Conservation (phyloP, 2,329 filamentous ascomycete genomes). For the Chrysoporthe cubensis region DNA sequence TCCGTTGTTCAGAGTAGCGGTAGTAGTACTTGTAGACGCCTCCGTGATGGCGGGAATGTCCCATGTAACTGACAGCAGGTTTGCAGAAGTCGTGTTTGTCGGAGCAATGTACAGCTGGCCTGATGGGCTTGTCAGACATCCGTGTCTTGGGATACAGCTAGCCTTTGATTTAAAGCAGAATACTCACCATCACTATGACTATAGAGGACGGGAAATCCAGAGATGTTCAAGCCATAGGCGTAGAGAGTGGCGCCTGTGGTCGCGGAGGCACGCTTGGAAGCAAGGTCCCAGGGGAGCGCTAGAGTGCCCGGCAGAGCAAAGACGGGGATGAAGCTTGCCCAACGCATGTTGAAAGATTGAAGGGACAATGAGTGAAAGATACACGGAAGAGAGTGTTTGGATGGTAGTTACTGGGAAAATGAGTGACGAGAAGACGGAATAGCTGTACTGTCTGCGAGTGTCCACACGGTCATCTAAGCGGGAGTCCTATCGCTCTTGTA, state of each 20-base stretch:
- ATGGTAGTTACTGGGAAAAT: conserved; percentile 1
- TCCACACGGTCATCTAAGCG: not conserved
- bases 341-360: conserved; percentile 12
- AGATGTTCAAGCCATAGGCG: conserved; percentile 22
- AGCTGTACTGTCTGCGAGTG: not conserved
- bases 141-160: not conserved
- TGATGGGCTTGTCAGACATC: not conserved
- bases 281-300: conserved; percentile 10
- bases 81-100: not conserved
- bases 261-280: conserved; percentile 21
- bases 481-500: not conserved
- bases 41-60: conserved; percentile 9
- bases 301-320: conserved; percentile 13
- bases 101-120: conserved; percentile 14
- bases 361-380: not conserved
- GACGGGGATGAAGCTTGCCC: conserved; percentile 10
- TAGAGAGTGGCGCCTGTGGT: conserved; percentile 25
- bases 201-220: conserved; percentile 16
- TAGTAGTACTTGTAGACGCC: not conserved
- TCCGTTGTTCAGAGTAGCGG: conserved; percentile 9
- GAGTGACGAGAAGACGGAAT: conserved; percentile 11
- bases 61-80: conserved; percentile 14
- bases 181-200: not conserved
- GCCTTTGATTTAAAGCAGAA: not conserved
- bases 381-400: not conserved